Evolutionary conservation across 1,284 basidiomycete genomes (phyloP), one percentile per base, ranked within the genome.

Genomic region (Phenoliferia sp.): DNA sequence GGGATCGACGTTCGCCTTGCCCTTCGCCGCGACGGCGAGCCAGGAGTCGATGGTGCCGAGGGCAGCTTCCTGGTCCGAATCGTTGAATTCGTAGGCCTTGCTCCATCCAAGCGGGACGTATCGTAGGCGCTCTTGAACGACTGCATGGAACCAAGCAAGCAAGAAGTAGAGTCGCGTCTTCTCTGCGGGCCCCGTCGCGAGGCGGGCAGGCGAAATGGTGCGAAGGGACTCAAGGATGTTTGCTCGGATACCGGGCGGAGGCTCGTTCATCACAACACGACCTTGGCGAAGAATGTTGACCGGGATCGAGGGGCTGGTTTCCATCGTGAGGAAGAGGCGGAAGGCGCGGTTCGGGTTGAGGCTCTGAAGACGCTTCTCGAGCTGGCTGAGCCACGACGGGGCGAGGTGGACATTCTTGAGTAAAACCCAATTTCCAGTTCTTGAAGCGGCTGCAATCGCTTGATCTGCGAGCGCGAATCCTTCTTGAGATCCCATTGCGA

Each of bases 401-500:
- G 94, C 92, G 58, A 98, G 85, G 77, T 97, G 94, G 10, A 95
- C 92, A 74, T 98, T 98, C 82, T 97, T 97, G 69, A 96, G 85
- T 57, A 97, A 82, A 2, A 97, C 94, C 93, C 93, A 95, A 17
- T 89, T 85, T 9, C 94, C 94, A 78, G 92, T 90, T 28, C 94
- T 86, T 19, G 92, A 90, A 31, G 94, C 94, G 29, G 88, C 81
- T 28, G 90, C 88, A 71, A 98, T 96, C 2, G 93, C 93, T 78
- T 95, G 92, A 76, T 98, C 94, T 6, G 94, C 94, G 3, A 93
- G 84, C 9, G 86, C 86, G 79, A 92, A 94, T n/a, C 94, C 94
- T 83, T 98, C 94, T 72, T 93, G 90, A 1, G 94, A 96, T n/a
- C 94, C 94, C 92, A 98, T 96, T 16, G 94, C 94, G 22, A 97